Evolutionary conservation across 495 filamentous ascomycete genomes (phyloP).

Genomic region (Astrothelium macrocarpum): DNA sequence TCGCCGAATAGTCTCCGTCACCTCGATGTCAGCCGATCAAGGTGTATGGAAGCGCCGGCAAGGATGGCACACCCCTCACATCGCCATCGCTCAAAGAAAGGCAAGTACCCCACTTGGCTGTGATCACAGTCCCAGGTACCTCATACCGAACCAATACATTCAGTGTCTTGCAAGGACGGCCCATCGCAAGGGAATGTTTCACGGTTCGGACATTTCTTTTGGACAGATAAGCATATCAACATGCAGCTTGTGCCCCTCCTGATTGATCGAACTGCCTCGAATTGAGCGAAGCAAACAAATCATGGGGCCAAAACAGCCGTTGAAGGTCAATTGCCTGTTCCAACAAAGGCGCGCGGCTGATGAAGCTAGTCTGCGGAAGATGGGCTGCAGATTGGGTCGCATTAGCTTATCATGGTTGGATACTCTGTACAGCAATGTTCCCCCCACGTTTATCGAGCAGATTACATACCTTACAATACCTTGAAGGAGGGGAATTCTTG

Average conservation of each 20-base stretch:
- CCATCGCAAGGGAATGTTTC: not conserved
- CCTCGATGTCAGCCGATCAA: not conserved
- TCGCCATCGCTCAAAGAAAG: not conserved
- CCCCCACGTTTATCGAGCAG: too few species aligned
- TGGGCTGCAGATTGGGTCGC: not conserved
- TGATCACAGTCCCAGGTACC: not conserved
- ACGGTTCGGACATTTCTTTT: not conserved
- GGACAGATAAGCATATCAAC: not conserved
- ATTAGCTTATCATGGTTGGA: constrained; percentile 4
- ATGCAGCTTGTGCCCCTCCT: not conserved
- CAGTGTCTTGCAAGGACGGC: not conserved
- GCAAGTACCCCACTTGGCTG: not conserved
- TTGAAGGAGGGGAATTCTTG: not conserved
- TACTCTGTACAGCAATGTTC: too few species aligned
- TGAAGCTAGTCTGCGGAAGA: not conserved
- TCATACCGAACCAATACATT: not conserved
- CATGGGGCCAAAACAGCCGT: not conserved
- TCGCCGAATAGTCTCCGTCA: not conserved
- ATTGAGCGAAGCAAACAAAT: not conserved
- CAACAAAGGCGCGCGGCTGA: not conserved
- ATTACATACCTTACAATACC: not conserved
- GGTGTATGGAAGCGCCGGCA: not conserved
- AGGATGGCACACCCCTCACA: not conserved
- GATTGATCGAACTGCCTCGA: not conserved
- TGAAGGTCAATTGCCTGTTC: not conserved